A percentile compares a stretch with the other conserved stretches of the same genome.
Evolutionary conservation across 1,139 yeast genomes (phyloP).

Genomic region (Blastobotrys apis): DNA sequence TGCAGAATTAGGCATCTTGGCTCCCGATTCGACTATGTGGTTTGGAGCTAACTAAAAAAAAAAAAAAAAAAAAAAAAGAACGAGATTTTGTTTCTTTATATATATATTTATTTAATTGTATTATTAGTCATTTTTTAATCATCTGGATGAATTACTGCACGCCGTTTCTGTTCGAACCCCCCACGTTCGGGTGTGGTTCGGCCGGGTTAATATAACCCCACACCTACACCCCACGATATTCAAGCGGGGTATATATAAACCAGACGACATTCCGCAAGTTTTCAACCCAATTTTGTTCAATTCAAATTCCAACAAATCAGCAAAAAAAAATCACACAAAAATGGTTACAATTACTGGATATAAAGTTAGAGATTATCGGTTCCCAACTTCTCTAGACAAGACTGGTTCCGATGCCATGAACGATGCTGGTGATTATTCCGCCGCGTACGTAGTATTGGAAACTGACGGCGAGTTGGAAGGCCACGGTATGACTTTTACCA

Average conservation of each 20-base stretch:
- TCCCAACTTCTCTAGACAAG: slow-evolving; percentile 38
- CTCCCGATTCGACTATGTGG: neutral
- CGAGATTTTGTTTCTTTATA: neutral
- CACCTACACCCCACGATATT: no score
- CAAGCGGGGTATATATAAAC: no score
- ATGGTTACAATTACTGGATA: slow-evolving; percentile 28
- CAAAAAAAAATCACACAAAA: neutral
- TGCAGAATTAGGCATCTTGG: slow-evolving; percentile 1
- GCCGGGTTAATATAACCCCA: no score
- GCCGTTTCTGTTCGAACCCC: no score
- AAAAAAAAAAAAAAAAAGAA: no score
- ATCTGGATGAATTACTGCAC: neutral
- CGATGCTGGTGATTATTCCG: slow-evolving; percentile 37
- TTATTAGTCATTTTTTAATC: neutral
- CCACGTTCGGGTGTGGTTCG: no score
- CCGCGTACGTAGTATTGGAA: slow-evolving; percentile 30
- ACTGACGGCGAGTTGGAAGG: slow-evolving; percentile 30
- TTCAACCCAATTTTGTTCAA: no score
- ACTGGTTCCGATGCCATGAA: slow-evolving; percentile 40
- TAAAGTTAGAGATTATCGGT: slow-evolving; percentile 35
- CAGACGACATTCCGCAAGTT: no score
- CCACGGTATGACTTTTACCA: slow-evolving; percentile 36
- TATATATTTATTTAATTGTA: slow-evolving; percentile 3
- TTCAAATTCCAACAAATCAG: no score
- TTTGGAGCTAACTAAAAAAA: no score